Base-by-base conservation (phyloP, 106 monocot species). In the Ottelia alismoides region DNA sequence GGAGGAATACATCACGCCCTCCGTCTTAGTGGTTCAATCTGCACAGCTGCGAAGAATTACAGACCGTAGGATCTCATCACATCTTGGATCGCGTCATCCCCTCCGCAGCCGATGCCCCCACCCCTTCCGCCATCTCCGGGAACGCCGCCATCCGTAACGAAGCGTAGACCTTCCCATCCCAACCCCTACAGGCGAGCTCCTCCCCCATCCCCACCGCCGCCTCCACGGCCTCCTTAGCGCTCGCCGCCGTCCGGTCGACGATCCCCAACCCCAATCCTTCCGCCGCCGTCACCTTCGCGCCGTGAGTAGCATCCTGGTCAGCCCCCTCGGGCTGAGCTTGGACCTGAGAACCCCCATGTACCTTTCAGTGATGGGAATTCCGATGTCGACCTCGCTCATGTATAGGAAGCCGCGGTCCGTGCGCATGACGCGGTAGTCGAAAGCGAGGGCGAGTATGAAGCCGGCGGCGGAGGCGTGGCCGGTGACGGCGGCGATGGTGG, bases 381-480 rank as follows among this genome's bases (percentile, higher is more conserved):
- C 69, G 23, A 58, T 11, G 58, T 75, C 72, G 44, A 75, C 29
- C 68, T 81, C 80, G 75, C 75, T 75, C 75, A 81, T 75, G 60
- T 81, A 81, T 20, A 81, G 30, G n/a, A 75, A 47, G 14, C 76
- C 82, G 5, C 61, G 51, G 45, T 78, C 83, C 4, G 21, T 60
- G 45, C 83, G 32, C 83, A 84, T 84, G 35, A 30, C 16, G 16
- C 63, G 28, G 51, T 78, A 70, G 49, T 87, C 87, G 56, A 75
- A 79, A 48, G 35, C 11, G 2, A 81, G 51, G 24, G 75, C 78
- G 17, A 87, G 72, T 45, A 71, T 55, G 59, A 81, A 63, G 27
- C 87, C 87, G 46, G 78, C 81, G 46, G 78, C 75, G 32, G 82
- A 74, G 28, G 75, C 74, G 64, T 76, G 77, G 60, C 78, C 74